Evolutionary conservation across 257 asterid genomes (phyloP), one percentile per base, ranked within the genome.

Genomic region (Solanum tacnaense): DNA sequence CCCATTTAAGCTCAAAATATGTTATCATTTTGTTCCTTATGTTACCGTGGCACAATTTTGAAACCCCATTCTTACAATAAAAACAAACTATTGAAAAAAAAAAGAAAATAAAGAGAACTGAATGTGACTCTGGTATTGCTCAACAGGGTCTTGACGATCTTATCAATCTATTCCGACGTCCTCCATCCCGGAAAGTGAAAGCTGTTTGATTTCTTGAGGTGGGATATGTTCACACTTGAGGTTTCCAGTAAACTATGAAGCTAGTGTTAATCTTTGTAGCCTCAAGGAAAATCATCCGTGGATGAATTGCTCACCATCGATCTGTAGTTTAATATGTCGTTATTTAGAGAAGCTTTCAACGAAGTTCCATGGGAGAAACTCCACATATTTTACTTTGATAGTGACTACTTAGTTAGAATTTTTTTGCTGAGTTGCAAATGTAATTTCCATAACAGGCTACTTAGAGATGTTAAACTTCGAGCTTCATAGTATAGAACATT

Each of bases 91-190:
- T 67, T 41, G 25, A 58, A 34, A 58, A 83, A 31, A 29, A 12
- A 5, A 36, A 49, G 1, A 5, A 13, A 4, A n/a, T 34, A 34
- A 34, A 34, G 38, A 86, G 84, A 74, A 84, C 78, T 84, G 32
- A 74, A 85, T 23, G 35, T 76, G 49, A 83, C 34, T 25, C 25
- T 67, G 60, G 72, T 81, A 31, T 86, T 87, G 86, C 82, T 87
- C 70, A 56, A 87, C 98, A 96, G 99, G 99, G 98, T 78, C 94
- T 96, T 65, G 99, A 96, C 79, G 98, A 96, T 92, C 94, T 96
- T 56, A 96, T 96, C 92, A 93, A 95, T 86, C 90, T 96, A 84
- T 95, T 96, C 91, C 98, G 99, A 67, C 98, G 98, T 1, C 99
- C 98, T 84, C 91, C 98, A 68, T 94, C 98, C 25, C 98, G 98